Conservation (phyloP, 306 rosid species). For the Corylus americana region DNA sequence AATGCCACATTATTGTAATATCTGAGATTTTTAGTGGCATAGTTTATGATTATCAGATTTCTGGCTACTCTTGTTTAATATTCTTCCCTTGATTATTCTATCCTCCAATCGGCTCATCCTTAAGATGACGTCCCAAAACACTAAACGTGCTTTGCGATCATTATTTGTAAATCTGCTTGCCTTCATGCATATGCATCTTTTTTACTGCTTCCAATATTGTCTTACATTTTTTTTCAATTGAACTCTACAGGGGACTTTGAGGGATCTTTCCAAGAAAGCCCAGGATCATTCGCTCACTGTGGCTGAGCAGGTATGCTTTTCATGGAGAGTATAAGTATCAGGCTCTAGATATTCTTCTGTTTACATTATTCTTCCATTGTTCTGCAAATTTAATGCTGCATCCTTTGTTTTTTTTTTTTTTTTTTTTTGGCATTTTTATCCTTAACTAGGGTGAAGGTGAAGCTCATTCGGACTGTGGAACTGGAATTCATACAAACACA, state of each 20-base stretch:
- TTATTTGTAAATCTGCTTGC: not conserved
- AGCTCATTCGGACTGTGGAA: conserved; percentile 50
- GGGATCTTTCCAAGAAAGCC: conserved; percentile 78
- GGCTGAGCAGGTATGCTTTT: conserved; percentile 54
- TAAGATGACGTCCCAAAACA: not conserved
- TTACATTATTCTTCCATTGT: not conserved
- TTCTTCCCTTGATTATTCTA: not conserved
- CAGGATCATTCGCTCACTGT: conserved; percentile 52
- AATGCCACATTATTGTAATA: not conserved
- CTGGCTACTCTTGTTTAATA: not conserved
- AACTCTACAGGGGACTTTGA: conserved; percentile 68
- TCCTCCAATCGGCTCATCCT: not conserved
- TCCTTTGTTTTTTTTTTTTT: not conserved
- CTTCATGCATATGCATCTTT: not conserved
- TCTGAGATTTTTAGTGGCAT: not conserved
- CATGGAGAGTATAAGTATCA: not conserved
- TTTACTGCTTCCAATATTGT: not conserved
- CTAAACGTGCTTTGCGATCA: not conserved
- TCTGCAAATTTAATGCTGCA: not conserved
- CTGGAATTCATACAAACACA: conserved; percentile 40
- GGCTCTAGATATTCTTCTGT: conserved; percentile 3
- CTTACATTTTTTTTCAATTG: conserved; percentile 4
- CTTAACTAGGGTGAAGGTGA: conserved; percentile 57
- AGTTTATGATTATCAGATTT: not conserved
- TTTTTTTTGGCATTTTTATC: not conserved